Conservation (phyloP, 257 asterid genomes). For the Haberlea rhodopensis region DNA sequence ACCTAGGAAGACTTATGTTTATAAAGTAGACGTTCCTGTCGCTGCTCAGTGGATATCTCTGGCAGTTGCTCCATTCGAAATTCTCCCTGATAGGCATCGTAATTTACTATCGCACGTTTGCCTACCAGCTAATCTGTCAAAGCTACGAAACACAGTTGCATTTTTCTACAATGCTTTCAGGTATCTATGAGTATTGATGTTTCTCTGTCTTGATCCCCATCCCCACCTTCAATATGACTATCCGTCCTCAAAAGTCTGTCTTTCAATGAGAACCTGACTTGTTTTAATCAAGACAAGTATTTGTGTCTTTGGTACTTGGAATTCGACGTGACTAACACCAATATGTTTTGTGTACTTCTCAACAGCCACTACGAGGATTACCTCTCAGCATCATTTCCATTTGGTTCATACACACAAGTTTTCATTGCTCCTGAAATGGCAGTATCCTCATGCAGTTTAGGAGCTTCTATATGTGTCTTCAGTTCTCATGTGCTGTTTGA, state of each 20-base stretch:
- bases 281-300: constrained; percentile 9
- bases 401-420: constrained; percentile 89
- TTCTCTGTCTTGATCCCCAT: constrained; percentile 21
- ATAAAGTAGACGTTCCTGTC: constrained; percentile 84
- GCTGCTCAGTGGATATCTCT: constrained; percentile 91
- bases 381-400: constrained; percentile 86
- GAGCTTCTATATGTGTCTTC: constrained; percentile 88
- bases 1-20: constrained; percentile 79
- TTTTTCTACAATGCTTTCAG: constrained; percentile 87
- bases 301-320: constrained; percentile 18
- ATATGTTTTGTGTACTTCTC: constrained; percentile 28
- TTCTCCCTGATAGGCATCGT: constrained; percentile 76
- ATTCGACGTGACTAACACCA: constrained; percentile 20
- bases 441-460: constrained; percentile 69
- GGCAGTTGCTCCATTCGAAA: constrained; percentile 86
- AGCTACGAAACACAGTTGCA: constrained; percentile 71
- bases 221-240: constrained; percentile 18
- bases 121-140: constrained; percentile 67
- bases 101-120: constrained; percentile 71
- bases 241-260: constrained; percentile 18
- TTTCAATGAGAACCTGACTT: constrained; percentile 23
- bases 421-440: constrained; percentile 91
- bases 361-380: constrained; percentile 90
- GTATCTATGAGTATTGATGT: constrained; percentile 37
- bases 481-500: constrained; percentile 87